Percentiles rank a stretch among this genome's conserved stretches.
Evolutionary conservation across 305 asterid species (phyloP).

Genomic region (Fraxinus floribunda): DNA sequence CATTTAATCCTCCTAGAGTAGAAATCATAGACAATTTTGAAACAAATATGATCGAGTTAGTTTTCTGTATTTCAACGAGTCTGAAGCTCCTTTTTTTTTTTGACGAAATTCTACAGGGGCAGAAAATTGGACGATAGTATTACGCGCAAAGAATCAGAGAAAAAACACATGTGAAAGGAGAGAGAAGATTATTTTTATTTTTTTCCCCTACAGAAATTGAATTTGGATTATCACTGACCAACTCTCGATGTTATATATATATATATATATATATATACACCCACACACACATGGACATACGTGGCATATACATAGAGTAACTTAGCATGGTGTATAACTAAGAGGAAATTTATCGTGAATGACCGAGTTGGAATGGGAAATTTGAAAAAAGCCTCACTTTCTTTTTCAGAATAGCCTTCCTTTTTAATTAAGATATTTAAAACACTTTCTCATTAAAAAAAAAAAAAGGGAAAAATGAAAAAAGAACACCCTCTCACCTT

Average conservation of each 20-base stretch:
- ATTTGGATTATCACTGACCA: background rate
- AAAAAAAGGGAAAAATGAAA: no score
- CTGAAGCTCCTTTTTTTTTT: background rate
- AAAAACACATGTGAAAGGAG: slow-evolving; percentile 46
- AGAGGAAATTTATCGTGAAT: background rate
- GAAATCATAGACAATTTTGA: background rate
- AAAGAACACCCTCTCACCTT: background rate
- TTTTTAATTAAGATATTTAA: background rate
- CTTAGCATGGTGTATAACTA: background rate
- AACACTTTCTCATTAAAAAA: background rate
- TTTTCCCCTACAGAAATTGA: background rate
- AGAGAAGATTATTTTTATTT: background rate
- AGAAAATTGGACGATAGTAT: slow-evolving; percentile 22
- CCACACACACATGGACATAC: background rate
- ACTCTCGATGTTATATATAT: background rate
- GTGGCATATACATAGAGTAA: background rate
- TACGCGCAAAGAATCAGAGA: slow-evolving; percentile 55
- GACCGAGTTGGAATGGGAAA: background rate
- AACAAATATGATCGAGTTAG: background rate
- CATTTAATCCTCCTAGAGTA: slow-evolving; percentile 32
- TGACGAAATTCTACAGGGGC: background rate
- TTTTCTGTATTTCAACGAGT: background rate
- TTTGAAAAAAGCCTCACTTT: background rate
- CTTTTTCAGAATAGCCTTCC: background rate
- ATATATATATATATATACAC: background rate